A percentile compares a stretch with the other conserved stretches of the same genome.
Evolutionary conservation across 176 grass and related monocot genomes (phyloP).

Genomic region (Puya raimondii): DNA sequence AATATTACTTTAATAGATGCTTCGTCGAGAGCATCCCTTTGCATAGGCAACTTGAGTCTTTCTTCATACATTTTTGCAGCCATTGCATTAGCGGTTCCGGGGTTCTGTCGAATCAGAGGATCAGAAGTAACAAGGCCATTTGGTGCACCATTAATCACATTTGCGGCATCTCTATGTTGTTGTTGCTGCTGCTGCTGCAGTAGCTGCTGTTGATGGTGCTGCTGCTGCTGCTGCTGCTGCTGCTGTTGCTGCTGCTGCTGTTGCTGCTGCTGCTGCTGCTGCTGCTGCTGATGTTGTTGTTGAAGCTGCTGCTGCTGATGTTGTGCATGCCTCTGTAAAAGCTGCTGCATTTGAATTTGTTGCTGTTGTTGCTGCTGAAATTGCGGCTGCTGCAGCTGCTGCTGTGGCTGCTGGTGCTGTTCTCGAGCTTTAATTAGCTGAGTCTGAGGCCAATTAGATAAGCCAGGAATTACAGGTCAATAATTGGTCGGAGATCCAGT

Average conservation of each 20-base stretch:
- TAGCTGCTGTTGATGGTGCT: conserved; percentile 17
- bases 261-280: conserved; percentile 13
- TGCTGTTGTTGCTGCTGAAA: conserved; percentile 26
- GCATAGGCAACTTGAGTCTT: conserved; percentile 40
- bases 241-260: conserved; percentile 24
- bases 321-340: conserved; percentile 31
- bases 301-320: conserved; percentile 6
- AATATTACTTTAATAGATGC: conserved; percentile 32
- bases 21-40: conserved; percentile 40
- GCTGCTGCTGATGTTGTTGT: not conserved
- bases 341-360: conserved; percentile 49
- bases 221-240: conserved; percentile 30
- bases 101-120: conserved; percentile 31
- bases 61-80: conserved; percentile 51
- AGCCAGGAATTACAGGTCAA: not conserved
- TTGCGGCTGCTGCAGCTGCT: conserved; percentile 30
- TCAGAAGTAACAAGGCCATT: conserved; percentile 31
- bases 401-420: conserved; percentile 21
- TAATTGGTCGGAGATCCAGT: too few relatives aligned
- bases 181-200: conserved; percentile 38
- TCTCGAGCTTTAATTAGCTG: conserved; percentile 56
- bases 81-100: conserved; percentile 28
- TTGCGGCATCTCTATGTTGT: conserved; percentile 24
- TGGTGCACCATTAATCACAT: conserved; percentile 32
- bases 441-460: conserved; percentile 6